Conservation (phyloP, 495 filamentous ascomycete species). For the Penicillium longicatenatum region DNA sequence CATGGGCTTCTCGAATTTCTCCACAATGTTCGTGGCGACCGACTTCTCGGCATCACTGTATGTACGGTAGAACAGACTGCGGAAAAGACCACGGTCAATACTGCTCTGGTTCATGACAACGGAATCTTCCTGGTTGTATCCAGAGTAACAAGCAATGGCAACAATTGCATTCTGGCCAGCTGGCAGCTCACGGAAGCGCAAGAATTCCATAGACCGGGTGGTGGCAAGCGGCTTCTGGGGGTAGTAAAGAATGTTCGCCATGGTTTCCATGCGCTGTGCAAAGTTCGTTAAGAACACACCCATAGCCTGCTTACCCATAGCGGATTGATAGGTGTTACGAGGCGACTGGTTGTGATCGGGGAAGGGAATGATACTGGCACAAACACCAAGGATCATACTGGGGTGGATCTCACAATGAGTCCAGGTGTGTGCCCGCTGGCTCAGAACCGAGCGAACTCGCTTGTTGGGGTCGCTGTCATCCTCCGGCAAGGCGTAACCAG, state of each 20-base stretch:
- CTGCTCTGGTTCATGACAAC: constrained; percentile 99
- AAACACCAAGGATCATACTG: constrained; percentile 97
- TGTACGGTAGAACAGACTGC: constrained; percentile 95
- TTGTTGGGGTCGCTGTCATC: constrained; percentile 68
- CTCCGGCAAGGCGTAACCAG: constrained; percentile 63
- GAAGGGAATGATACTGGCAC: constrained; percentile 98
- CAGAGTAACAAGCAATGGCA: constrained; percentile 93
- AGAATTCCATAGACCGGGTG: constrained; percentile 96
- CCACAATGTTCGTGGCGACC: constrained; percentile 84
- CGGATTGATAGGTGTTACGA: constrained; percentile 98
- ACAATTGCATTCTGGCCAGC: constrained; percentile 99
- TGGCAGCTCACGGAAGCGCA: constrained; percentile 95
- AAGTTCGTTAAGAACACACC: constrained; percentile 98
- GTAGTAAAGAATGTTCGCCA: constrained; percentile 99
- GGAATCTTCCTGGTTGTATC: constrained; percentile 99
- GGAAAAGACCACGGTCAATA: constrained; percentile 95
- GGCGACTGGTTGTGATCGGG: constrained; percentile 99
- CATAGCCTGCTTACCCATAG: constrained; percentile 99
- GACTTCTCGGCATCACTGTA: constrained; percentile 96
- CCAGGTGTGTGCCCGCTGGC: constrained; percentile 80
- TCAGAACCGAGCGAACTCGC: constrained; percentile 81
- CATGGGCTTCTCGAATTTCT: constrained; percentile 92
- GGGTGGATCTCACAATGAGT: constrained; percentile 99
- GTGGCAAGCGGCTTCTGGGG: constrained; percentile 97
- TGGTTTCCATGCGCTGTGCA: constrained; percentile 94